Percentiles rank a stretch among this genome's conserved stretches.
phyloP scores from a whole-genome alignment of 805 yeast species.

The Candida ponderosae region DNA sequence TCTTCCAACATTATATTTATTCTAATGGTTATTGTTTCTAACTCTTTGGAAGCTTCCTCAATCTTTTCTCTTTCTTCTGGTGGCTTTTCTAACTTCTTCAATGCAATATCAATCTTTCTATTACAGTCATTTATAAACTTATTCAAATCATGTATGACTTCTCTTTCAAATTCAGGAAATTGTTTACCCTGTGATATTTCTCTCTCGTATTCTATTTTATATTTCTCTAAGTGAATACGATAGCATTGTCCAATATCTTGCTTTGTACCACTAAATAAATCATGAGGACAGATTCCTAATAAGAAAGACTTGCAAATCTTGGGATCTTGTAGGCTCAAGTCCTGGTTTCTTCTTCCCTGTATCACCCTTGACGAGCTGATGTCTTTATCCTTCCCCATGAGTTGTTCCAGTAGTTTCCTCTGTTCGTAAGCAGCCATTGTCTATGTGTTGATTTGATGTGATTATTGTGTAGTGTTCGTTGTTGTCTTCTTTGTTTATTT shows the following conservation, averaged over 20 bases:
- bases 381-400: slow-evolving; percentile 59
- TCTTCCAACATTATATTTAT: slow-evolving; percentile 66
- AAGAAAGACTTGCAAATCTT: slow-evolving; percentile 72
- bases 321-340: slow-evolving; percentile 39
- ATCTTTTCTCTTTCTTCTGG: slow-evolving; percentile 64
- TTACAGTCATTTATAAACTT: slow-evolving; percentile 61
- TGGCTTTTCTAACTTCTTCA: slow-evolving; percentile 60
- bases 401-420: slow-evolving; percentile 64
- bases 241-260: slow-evolving; percentile 80
- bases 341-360: slow-evolving; percentile 26
- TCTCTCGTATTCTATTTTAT: slow-evolving; percentile 60
- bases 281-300: slow-evolving; percentile 85
- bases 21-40: slow-evolving; percentile 54
- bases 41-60: slow-evolving; percentile 42
- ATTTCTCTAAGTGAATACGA: slow-evolving; percentile 63
- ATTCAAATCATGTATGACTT: slow-evolving; percentile 38
- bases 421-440: slow-evolving; percentile 65
- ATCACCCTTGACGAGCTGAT: slow-evolving; percentile 22
- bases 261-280: slow-evolving; percentile 73
- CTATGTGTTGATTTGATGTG: too few species aligned
- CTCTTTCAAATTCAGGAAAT: slow-evolving; percentile 39
- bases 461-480: too few species aligned
- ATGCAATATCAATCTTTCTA: slow-evolving; percentile 52
- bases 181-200: slow-evolving; percentile 31
- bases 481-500: too few species aligned